Conservation (phyloP, 805 yeast species). For the Ogataea degrootiae region DNA sequence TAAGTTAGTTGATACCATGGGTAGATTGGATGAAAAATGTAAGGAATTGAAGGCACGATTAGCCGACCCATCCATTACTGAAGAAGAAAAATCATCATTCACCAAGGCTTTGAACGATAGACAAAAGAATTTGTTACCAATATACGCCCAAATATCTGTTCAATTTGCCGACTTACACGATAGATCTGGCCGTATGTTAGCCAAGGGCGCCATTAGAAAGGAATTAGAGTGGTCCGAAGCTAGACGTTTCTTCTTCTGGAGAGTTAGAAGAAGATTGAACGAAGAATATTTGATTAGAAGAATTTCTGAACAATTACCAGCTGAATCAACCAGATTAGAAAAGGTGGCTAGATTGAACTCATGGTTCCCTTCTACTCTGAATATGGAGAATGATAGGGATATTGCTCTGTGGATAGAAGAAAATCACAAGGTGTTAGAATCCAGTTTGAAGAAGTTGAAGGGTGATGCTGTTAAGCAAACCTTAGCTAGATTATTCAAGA, state of each 20-base stretch:
- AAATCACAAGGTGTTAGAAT: slow-evolving; percentile 59
- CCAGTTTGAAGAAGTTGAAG: slow-evolving; percentile 58
- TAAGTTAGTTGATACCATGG: slow-evolving; percentile 85
- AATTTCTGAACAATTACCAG: slow-evolving; percentile 53
- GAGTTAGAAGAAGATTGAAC: slow-evolving; percentile 90
- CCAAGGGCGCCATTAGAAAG: slow-evolving; percentile 84
- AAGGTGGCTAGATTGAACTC: slow-evolving; percentile 82
- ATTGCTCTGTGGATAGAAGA: slow-evolving; percentile 86
- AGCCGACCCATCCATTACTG: slow-evolving; percentile 44
- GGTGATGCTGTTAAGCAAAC: slow-evolving; percentile 62
- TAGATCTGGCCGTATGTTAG: slow-evolving; percentile 95
- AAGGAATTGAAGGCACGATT: slow-evolving; percentile 60
- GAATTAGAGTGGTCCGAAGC: slow-evolving; percentile 83
- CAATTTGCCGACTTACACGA: slow-evolving; percentile 98
- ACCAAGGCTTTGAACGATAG: slow-evolving; percentile 68
- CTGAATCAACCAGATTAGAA: slow-evolving; percentile 61
- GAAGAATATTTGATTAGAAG: slow-evolving; percentile 84
- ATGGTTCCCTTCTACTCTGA: slow-evolving; percentile 72
- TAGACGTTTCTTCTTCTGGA: slow-evolving; percentile 98
- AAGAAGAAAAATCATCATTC: slow-evolving; percentile 63
- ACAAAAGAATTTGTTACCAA: slow-evolving; percentile 75
- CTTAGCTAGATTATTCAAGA: slow-evolving; percentile 54
- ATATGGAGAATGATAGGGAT: slow-evolving; percentile 65
- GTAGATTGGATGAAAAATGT: slow-evolving; percentile 77
- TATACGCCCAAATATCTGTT: slow-evolving; percentile 86